Evolutionary conservation across 495 filamentous ascomycete genomes (phyloP).

Genomic region (Aspergillus leporis): DNA sequence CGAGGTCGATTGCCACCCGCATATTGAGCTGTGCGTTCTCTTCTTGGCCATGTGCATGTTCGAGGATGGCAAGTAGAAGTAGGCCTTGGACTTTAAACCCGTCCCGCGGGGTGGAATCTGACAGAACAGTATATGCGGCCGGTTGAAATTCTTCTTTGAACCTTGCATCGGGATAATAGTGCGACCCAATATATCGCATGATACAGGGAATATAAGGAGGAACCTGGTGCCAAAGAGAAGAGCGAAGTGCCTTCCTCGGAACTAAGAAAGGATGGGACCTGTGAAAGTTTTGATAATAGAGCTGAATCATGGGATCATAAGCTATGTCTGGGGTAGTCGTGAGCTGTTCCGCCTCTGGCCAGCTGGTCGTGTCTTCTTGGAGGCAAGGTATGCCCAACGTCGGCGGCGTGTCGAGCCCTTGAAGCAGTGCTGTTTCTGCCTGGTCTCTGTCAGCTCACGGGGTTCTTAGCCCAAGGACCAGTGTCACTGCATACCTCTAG

Average conservation of each 20-base stretch:
- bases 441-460: slow-evolving; percentile 19
- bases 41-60: slow-evolving; percentile 65
- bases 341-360: slow-evolving; percentile 17
- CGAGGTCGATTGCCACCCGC: slow-evolving; percentile 59
- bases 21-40: slow-evolving; percentile 60
- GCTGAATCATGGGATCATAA: slow-evolving; percentile 41
- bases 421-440: slow-evolving; percentile 21
- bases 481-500: slow-evolving; percentile 7
- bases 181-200: slow-evolving; percentile 69
- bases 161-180: slow-evolving; percentile 26
- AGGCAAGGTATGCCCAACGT: slow-evolving; percentile 4
- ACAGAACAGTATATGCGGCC: slow-evolving; percentile 55
- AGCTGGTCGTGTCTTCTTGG: slow-evolving; percentile 5
- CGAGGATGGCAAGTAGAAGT: slow-evolving; percentile 65
- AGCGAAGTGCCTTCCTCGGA: slow-evolving; percentile 48
- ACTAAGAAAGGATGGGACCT: slow-evolving; percentile 66
- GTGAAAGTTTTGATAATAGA: slow-evolving; percentile 67
- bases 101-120: slow-evolving; percentile 50
- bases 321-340: slow-evolving; percentile 20
- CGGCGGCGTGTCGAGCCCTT: slow-evolving; percentile 5
- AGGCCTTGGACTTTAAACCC: slow-evolving; percentile 72
- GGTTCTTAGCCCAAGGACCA: not conserved
- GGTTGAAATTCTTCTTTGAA: slow-evolving; percentile 51
- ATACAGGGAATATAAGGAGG: slow-evolving; percentile 51
- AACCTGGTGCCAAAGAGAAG: slow-evolving; percentile 31